These are phyloP conservation scores for Aspergillus fumigatiaffinis DNA, from an alignment of 2,329 filamentous ascomycete genomes.

Conservation along the genomic window DNA sequence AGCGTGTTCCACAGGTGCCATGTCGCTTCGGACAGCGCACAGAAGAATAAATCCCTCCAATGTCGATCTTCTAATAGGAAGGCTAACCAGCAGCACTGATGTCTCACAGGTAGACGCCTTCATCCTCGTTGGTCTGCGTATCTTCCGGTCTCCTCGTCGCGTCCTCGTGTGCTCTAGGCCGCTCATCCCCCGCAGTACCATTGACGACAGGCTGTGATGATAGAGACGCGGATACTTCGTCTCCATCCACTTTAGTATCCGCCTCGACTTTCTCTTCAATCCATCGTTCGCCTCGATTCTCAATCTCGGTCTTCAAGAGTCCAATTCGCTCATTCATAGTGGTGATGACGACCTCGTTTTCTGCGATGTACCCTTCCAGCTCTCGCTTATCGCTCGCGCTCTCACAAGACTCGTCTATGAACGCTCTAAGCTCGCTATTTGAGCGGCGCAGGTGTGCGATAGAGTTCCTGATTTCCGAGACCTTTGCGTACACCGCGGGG, in stretches of 20 bases:
- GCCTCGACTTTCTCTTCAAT: conserved; percentile 29
- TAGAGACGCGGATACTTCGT: neutral
- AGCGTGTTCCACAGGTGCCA: neutral
- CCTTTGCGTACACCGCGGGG: conserved; percentile 57
- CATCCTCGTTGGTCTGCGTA: conserved; percentile 10
- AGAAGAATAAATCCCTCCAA: neutral
- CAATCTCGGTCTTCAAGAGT: conserved; percentile 50
- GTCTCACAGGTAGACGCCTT: conserved; percentile 31
- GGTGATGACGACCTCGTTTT: conserved; percentile 56
- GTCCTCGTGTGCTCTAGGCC: neutral
- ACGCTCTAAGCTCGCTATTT: conserved; percentile 55
- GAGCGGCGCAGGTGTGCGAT: conserved; percentile 56
- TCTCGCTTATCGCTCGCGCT: conserved; percentile 46
- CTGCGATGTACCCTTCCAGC: conserved; percentile 42
- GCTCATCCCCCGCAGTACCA: conserved; percentile 11
- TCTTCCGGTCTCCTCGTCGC: conserved; percentile 4
- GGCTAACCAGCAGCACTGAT: neutral
- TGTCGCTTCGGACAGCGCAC: neutral
- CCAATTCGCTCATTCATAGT: conserved; percentile 54
- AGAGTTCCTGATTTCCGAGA: conserved; percentile 57
- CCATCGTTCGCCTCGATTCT: conserved; percentile 54
- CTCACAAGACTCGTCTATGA: conserved; percentile 45
- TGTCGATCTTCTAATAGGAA: neutral
- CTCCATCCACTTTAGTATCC: conserved; percentile 7
- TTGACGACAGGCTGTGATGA: conserved; percentile 12